Evolutionary conservation across 345 rosid species (phyloP).

Genomic region (Gossypium rotundifolium): DNA sequence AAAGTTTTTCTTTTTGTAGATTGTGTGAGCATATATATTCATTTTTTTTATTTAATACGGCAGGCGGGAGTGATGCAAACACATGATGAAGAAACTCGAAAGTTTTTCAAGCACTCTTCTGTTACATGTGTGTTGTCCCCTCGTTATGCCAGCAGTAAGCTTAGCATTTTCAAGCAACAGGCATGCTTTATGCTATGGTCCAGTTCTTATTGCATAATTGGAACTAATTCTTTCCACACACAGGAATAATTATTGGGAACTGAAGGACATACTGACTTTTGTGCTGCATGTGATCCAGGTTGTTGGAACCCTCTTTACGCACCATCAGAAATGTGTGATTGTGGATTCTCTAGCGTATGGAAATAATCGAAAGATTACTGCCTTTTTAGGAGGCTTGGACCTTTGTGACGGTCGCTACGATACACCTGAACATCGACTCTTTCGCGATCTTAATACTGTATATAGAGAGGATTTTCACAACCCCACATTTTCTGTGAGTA

Average conservation of each 20-base stretch:
- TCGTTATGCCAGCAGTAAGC: constrained; percentile 80
- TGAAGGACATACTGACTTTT: not conserved
- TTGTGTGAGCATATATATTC: too few species aligned
- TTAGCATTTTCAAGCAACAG: constrained; percentile 81
- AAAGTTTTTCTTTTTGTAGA: too few species aligned
- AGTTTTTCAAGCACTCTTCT: constrained; percentile 68
- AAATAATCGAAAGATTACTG: constrained; percentile 50
- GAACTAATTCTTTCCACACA: too few species aligned
- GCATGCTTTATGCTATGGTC: constrained; percentile 40
- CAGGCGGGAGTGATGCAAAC: constrained; percentile 60
- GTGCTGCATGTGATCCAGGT: constrained; percentile 32
- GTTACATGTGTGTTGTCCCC: constrained; percentile 68
- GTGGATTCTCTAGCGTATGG: constrained; percentile 65
- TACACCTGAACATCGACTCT: constrained; percentile 59
- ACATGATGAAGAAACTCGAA: constrained; percentile 74
- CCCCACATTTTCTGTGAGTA: constrained; percentile 48
- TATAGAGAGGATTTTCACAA: constrained; percentile 50
- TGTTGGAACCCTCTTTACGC: constrained; percentile 69
- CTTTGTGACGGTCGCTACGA: constrained; percentile 81
- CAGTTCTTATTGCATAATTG: not conserved
- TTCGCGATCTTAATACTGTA: constrained; percentile 50
- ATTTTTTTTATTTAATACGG: not conserved
- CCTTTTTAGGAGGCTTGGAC: constrained; percentile 66
- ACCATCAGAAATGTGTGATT: constrained; percentile 73
- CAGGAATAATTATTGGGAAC: not conserved